A percentile compares a stretch with the other conserved stretches of the same genome.
These are phyloP conservation scores for Jaapia argillacea DNA, from an alignment of 768 basidiomycete species.

Conservation along the genomic window DNA sequence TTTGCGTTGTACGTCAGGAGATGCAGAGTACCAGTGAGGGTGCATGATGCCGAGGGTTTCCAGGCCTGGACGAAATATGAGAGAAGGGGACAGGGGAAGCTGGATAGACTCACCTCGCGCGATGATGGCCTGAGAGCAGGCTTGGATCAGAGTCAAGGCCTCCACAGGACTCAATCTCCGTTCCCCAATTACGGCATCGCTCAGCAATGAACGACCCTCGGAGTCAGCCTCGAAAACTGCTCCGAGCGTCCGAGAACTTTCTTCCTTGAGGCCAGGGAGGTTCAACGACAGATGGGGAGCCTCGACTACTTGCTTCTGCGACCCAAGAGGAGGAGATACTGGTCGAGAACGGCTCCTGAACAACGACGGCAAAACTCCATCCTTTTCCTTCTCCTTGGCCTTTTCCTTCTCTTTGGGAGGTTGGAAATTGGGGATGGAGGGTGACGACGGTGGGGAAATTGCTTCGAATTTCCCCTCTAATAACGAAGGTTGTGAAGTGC, in stretches of 20 bases:
- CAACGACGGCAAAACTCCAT: conserved; percentile 30
- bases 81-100: conserved; percentile 7
- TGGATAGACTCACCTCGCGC: conserved; percentile 41
- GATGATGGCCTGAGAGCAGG: conserved; percentile 58
- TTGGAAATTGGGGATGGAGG: conserved; percentile 20
- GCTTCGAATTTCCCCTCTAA: conserved; percentile 73
- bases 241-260: conserved; percentile 37
- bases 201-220: conserved; percentile 32
- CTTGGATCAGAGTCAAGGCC: conserved; percentile 51
- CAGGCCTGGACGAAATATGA: conserved; percentile 37
- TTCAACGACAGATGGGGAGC: conserved; percentile 54
- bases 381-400: conserved; percentile 26
- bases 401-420: conserved; percentile 22
- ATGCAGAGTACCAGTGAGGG: conserved; percentile 75
- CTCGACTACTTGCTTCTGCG: conserved; percentile 6
- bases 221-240: conserved; percentile 53
- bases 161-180: conserved; percentile 53
- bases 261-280: conserved; percentile 44
- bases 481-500: conserved; percentile 30
- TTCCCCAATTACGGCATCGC: conserved; percentile 46
- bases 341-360: conserved; percentile 37
- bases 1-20: conserved; percentile 52
- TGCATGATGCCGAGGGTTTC: conserved; percentile 80
- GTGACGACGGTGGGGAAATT: conserved; percentile 38
- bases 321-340: conserved; percentile 22